Conservation (phyloP, 2,329 filamentous ascomycete genomes). For the Fusarium temperatum region DNA sequence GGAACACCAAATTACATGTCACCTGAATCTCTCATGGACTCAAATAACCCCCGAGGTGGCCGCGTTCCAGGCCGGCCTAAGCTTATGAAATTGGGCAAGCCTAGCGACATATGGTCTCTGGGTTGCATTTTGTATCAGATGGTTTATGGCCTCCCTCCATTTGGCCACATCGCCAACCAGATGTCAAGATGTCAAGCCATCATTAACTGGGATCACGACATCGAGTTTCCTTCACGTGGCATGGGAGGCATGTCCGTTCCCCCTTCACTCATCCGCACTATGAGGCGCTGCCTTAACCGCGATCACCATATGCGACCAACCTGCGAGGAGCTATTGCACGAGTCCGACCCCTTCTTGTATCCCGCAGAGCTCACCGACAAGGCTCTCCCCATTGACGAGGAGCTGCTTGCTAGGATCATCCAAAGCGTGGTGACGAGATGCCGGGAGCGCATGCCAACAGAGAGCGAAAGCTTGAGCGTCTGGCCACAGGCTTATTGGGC, state of each 20-base stretch:
- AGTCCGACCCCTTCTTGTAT: constrained; percentile 70
- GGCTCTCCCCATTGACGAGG: constrained; percentile 68
- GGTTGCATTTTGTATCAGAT: constrained; percentile 98
- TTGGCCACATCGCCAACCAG: constrained; percentile 88
- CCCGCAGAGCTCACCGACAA: constrained; percentile 65
- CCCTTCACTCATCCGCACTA: constrained; percentile 65
- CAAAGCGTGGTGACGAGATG: constrained; percentile 70
- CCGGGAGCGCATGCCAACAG: constrained; percentile 66
- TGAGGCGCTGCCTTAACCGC: constrained; percentile 70
- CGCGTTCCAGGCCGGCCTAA: constrained; percentile 63
- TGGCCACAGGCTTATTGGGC: constrained; percentile 72
- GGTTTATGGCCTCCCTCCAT: constrained; percentile 96
- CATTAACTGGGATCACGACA: constrained; percentile 77
- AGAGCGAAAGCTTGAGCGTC: constrained; percentile 62
- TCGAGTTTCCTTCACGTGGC: constrained; percentile 76
- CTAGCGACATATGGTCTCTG: constrained; percentile 94
- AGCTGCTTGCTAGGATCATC: constrained; percentile 68
- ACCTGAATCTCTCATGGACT: constrained; percentile 90
- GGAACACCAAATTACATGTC: constrained; percentile 99
- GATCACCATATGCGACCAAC: constrained; percentile 71
- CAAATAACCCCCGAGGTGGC: constrained; percentile 69
- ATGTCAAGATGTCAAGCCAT: constrained; percentile 89
- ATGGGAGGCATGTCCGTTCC: constrained; percentile 72
- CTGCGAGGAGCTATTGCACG: constrained; percentile 67
- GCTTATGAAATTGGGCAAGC: constrained; percentile 94